Base-by-base conservation (phyloP, 805 yeast genomes). In the Sungouiozyma ichnusensis region DNA sequence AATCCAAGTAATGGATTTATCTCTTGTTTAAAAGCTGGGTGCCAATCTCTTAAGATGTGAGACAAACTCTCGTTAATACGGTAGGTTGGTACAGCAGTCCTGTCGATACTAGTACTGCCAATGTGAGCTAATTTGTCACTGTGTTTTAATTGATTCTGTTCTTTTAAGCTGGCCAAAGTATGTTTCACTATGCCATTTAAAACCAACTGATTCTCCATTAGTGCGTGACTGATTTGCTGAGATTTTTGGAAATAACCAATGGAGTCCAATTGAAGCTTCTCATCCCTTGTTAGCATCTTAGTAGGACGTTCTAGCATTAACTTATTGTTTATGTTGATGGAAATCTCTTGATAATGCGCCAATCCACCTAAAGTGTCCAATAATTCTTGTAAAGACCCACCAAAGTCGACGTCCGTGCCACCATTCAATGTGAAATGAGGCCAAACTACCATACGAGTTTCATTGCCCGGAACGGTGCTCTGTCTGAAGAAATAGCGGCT, bases 21-120 rank as follows among this genome's bases (percentile, higher is more conserved):
- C 53, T 79, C 88, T 2, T 46, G 49, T 3, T 60, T 64, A 16
- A 75, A 78, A 14, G 58, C 60, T 0, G 48, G 49, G 2, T 79
- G 63, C 92, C 94, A 88, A 57, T 90, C 97, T 38, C 96, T 66
- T 8, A 79, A 74, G 46, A 73, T 73, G 59, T 87, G 96, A 39
- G 86, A 79, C 29, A 90, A 52, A 4, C 84, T 67, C 57, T 83
- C 94, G 20, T 77, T 69, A 1, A 19, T 14, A 81, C 83, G 43
- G 76, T 60, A 41, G 4, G 9, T 24, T 11, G 29, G 11, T 24
- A 24, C 29, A 6, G n/a, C n/a, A n/a, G n/a, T n/a, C n/a, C n/a
- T n/a, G n/a, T n/a, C n/a, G n/a, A n/a, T n/a, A n/a, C n/a, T n/a
- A n/a, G n/a, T n/a, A n/a, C n/a, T n/a, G n/a, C n/a, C n/a, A n/a